These are phyloP conservation scores for Serendipita indica DNA, from an alignment of 768 basidiomycete genomes.

Conservation along the genomic window DNA sequence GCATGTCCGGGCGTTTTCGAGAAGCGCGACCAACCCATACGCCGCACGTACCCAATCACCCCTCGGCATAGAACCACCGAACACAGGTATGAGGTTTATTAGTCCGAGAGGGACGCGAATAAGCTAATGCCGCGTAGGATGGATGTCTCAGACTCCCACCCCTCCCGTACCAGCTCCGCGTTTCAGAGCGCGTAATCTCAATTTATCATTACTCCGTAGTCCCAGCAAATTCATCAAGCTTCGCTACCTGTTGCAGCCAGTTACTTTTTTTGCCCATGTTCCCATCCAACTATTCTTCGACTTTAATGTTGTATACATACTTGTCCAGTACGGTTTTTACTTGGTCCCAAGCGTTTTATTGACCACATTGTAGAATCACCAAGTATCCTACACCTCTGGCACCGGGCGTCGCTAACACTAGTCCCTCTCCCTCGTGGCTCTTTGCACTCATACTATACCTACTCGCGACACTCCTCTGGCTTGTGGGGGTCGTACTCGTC, in stretches of 20 bases:
- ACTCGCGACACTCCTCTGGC: conserved; percentile 64
- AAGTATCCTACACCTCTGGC: conserved; percentile 58
- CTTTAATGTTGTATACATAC: conserved; percentile 72
- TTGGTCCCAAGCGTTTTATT: conserved; percentile 1
- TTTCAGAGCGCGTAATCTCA: conserved; percentile 24
- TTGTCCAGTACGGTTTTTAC: conserved; percentile 44
- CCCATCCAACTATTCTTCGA: conserved; percentile 72
- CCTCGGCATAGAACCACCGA: not conserved
- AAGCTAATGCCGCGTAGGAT: not conserved
- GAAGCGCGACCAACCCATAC: conserved; percentile 1
- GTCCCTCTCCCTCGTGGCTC: conserved; percentile 51
- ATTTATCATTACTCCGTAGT: not conserved
- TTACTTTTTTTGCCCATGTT: conserved; percentile 8
- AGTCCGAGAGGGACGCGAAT: not conserved
- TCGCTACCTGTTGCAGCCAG: conserved; percentile 1
- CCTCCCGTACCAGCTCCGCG: conserved; percentile 53
- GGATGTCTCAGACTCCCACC: conserved; percentile 22
- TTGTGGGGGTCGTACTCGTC: conserved; percentile 53
- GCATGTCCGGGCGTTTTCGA: not conserved
- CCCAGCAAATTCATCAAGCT: conserved; percentile 9
- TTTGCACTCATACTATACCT: conserved; percentile 72
- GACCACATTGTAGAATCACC: conserved; percentile 38
- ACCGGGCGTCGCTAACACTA: conserved; percentile 53
- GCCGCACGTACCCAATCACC: not conserved
- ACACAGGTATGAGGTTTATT: not conserved